These are phyloP conservation scores for Physaria fendleri DNA, from an alignment of 345 rosid species.

Conservation along the genomic window DNA sequence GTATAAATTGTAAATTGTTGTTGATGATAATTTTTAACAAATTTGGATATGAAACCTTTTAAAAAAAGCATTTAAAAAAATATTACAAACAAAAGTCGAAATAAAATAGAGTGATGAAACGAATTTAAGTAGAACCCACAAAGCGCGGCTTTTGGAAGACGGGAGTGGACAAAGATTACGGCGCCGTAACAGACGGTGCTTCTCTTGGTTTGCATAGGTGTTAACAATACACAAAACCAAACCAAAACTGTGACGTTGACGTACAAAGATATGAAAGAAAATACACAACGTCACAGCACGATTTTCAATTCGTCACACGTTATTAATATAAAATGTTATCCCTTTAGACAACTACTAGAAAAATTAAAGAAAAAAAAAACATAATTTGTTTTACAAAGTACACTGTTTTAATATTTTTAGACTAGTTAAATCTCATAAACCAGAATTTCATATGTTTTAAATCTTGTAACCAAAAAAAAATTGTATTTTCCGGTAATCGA, in stretches of 20 bases:
- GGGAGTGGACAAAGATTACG: conserved; percentile 16
- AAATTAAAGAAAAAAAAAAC: background rate
- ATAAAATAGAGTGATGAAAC: background rate
- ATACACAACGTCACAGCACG: background rate
- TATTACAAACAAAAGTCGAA: background rate
- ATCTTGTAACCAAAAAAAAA: no score
- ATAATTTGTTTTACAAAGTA: background rate
- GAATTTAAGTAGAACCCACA: background rate
- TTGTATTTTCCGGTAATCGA: background rate
- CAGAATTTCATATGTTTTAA: background rate
- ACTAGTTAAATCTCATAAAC: background rate
- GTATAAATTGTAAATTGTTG: no score
- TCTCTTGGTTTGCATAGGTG: background rate
- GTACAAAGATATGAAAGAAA: background rate
- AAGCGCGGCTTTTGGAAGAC: conserved; percentile 22
- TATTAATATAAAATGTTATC: background rate
- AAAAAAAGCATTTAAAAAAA: background rate
- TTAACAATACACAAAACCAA: background rate
- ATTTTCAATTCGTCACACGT: background rate
- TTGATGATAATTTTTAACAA: no score
- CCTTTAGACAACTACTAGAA: background rate
- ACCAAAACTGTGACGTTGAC: conserved; percentile 4
- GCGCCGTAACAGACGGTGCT: conserved; percentile 15
- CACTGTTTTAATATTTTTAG: background rate
- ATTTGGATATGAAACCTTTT: background rate